Base-by-base conservation (phyloP, 2,329 filamentous ascomycete species). In the Epicoccum sorghinum region DNA sequence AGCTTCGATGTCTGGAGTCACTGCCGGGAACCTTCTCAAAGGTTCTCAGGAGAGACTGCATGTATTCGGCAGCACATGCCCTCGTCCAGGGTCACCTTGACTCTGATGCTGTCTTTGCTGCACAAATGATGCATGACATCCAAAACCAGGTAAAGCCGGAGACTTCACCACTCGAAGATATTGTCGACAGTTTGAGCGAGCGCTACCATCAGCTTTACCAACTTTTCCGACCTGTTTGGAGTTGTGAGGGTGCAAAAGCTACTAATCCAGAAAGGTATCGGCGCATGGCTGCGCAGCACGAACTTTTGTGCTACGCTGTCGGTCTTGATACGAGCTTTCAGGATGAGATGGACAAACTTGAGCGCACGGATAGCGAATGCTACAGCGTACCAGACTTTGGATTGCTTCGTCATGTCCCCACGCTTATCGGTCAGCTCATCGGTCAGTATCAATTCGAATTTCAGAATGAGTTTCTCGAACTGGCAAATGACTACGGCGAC, bases 121-220 rank as follows among this genome's bases (percentile, higher is more conserved):
- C 57, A 7, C 58, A 62, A 25, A 54, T 58, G n/a, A 25, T 62
- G 14, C 41, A 14, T 14, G 60, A 62, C 22, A 60, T 49, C 6
- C 56, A 50, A 9, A 30, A 52, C 10, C 54, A 55, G 35, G 9
- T 50, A n/a, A 47, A 49, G 23, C 13, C 36, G 4, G 29, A 51
- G 23, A 10, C 7, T 24, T 3, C 10, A 3, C 7, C 13, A 22
- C 14, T 46, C 4, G 32, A 45, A 25, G 22, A 55, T 6, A 46
- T 54, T 7, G 25, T 54, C 12, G 27, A 37, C 9, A 9, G 18
- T 1, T 3, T 56, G 6, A 18, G 37, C 12, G 4, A 36, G 13
- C 37, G 43, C 13, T 33, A 44, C 24, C 9, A 22, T 9, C 6
- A 7, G 4, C 33, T 38, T 12, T 56, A 51, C 25, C 1, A 25